Evolutionary conservation across 176 grass and related monocot species (phyloP).

Genomic region (Aegilops umbellulata): DNA sequence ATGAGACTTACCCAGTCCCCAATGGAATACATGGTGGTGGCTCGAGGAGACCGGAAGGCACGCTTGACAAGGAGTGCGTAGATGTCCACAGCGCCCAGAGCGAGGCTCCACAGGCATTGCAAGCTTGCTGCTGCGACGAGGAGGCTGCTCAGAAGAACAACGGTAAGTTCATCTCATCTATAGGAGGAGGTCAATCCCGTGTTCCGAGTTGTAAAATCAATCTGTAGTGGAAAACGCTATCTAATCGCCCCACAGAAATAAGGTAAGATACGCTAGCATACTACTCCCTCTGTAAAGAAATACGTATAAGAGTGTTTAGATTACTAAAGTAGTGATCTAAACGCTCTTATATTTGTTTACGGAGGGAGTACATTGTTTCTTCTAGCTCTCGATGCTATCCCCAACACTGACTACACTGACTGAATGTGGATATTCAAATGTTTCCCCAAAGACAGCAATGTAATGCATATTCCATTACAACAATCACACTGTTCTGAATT

Average conservation of each 20-base stretch:
- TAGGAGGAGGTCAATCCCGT: not conserved
- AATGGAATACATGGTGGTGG: constrained; percentile 61
- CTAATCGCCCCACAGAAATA: not conserved
- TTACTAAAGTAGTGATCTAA: too few relatives aligned
- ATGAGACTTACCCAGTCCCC: constrained; percentile 71
- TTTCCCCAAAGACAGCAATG: not conserved
- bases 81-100: constrained; percentile 59
- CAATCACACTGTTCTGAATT: not conserved
- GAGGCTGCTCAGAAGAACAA: constrained; percentile 48
- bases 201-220: not conserved
- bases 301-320: too few relatives aligned
- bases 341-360: too few relatives aligned
- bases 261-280: not conserved
- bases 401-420: not conserved
- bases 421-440: not conserved
- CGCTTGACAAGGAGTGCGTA: constrained; percentile 86
- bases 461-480: not conserved
- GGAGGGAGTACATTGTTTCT: not conserved
- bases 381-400: not conserved
- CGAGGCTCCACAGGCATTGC: constrained; percentile 84
- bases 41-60: constrained; percentile 44
- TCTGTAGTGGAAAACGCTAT: not conserved
- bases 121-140: constrained; percentile 70
- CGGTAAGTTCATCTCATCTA: constrained; percentile 12
- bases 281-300: too few relatives aligned